Conservation (phyloP, 768 basidiomycete genomes). For the Mycena galericulata region DNA sequence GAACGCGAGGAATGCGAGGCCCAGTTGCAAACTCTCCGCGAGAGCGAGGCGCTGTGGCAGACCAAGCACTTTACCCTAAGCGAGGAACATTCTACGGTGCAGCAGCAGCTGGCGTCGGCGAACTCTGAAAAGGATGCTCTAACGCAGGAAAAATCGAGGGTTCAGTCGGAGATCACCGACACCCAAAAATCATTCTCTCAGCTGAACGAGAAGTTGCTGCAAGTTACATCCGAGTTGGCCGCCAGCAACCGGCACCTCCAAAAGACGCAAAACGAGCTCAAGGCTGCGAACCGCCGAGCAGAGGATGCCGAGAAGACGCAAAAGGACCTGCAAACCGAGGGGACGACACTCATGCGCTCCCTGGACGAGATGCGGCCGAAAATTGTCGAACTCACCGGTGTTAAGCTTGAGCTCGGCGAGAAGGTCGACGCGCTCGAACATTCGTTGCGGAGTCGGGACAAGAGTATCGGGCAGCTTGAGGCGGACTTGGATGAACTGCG, state of each 20-base stretch:
- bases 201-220: slow-evolving; percentile 69
- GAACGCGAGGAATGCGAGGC: slow-evolving; percentile 71
- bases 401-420: slow-evolving; percentile 76
- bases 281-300: slow-evolving; percentile 71
- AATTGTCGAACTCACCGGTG: slow-evolving; percentile 82
- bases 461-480: slow-evolving; percentile 72
- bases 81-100: slow-evolving; percentile 50
- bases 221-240: slow-evolving; percentile 65
- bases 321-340: slow-evolving; percentile 81
- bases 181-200: slow-evolving; percentile 61
- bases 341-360: slow-evolving; percentile 81
- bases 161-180: slow-evolving; percentile 61
- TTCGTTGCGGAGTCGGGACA: slow-evolving; percentile 66
- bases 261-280: slow-evolving; percentile 73
- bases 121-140: slow-evolving; percentile 62
- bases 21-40: slow-evolving; percentile 54
- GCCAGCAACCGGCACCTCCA: slow-evolving; percentile 68
- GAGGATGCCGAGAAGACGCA: slow-evolving; percentile 81
- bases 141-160: slow-evolving; percentile 59
- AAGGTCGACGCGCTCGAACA: slow-evolving; percentile 68
- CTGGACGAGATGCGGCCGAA: slow-evolving; percentile 89
- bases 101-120: slow-evolving; percentile 57
- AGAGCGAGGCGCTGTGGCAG: slow-evolving; percentile 61
- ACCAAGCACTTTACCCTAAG: slow-evolving; percentile 61
- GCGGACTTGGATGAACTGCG: slow-evolving; percentile 65